Evolutionary conservation across 345 rosid genomes (phyloP), one percentile per base, ranked within the genome.

Genomic region (Sonneratia caseolaris): DNA sequence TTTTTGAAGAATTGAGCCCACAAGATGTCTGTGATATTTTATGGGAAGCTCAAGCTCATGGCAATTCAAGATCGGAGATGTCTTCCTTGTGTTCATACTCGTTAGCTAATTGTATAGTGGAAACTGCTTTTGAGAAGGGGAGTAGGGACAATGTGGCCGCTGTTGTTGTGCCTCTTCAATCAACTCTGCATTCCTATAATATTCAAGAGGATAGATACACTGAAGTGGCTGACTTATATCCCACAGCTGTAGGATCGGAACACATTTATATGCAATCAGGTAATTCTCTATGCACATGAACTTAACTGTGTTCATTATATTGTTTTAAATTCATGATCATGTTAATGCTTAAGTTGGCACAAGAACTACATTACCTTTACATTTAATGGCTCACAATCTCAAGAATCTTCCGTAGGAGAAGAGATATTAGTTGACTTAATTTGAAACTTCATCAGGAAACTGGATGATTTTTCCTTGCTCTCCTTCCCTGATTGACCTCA

Each of bases 91-190:
- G 92, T 81, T 80, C 90, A 66, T 77, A 75, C 71, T 91, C 96
- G 12, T 78, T 89, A 72, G 97, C 98, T 81, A 88, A 89, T 81
- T 91, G 97, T 77, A 77, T 93, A 76, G 90, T 84, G 64, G 84
- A 86, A 74, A 76, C 86, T 64, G 98, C 97, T 64, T 85, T 83
- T 72, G 82, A 86, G 72, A 82, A 77, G 80, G 98, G 98, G 69
- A 93, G 96, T 71, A 83, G 76, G 90, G 97, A 93, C 80, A 93
- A 93, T 74, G 74, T 88, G 82, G 98, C 97, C 73, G 88, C 87
- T 68, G 84, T 85, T 75, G 90, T 93, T 71, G 88, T 91, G 68
- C 96, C 98, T 64, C 73, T 93, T 69, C 82, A 80, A 73, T 81
- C 88, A 55, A 65, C 73, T 74, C 75, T 64, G 75, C 69, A 78